Evolutionary conservation across 1,139 yeast genomes (phyloP).

Genomic region (Nadsonia starkeyi-henricii): DNA sequence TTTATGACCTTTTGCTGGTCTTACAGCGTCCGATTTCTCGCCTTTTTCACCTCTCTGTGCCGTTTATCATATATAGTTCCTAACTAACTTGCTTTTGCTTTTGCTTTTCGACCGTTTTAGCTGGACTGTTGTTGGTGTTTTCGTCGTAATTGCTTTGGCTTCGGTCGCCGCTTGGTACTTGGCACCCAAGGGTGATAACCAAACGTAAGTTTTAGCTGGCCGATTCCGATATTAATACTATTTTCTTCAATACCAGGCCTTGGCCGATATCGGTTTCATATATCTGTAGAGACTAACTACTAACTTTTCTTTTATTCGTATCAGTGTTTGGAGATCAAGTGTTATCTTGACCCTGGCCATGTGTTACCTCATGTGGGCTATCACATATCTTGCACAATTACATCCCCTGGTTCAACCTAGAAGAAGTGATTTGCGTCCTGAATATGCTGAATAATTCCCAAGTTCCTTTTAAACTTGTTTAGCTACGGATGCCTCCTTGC

Average conservation of each 20-base stretch:
- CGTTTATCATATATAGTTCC: too few relatives aligned
- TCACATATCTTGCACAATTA: constrained; percentile 53
- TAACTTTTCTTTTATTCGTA: not conserved
- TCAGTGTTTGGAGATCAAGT: constrained; percentile 81
- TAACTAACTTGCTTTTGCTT: not conserved
- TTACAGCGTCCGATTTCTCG: too few relatives aligned
- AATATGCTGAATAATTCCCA: constrained; percentile 26
- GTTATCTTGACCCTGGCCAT: constrained; percentile 67
- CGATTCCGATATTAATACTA: not conserved
- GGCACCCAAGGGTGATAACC: constrained; percentile 44
- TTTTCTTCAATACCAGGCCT: not conserved
- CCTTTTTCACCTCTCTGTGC: too few relatives aligned
- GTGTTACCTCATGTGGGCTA: constrained; percentile 73
- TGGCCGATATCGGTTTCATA: not conserved
- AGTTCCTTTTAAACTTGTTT: too few relatives aligned
- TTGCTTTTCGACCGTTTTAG: constrained; percentile 22
- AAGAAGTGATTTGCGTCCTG: constrained; percentile 59
- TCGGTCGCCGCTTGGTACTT: constrained; percentile 52
- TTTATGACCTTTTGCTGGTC: too few relatives aligned
- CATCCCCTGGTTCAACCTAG: constrained; percentile 67
- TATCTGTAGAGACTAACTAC: not conserved
- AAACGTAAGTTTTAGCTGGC: constrained; percentile 23
- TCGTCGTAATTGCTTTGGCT: constrained; percentile 43
- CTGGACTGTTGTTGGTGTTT: constrained; percentile 58
- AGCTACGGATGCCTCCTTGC: too few relatives aligned